Conservation (phyloP, 2,329 filamentous ascomycete species). For the Coniella vitis region DNA sequence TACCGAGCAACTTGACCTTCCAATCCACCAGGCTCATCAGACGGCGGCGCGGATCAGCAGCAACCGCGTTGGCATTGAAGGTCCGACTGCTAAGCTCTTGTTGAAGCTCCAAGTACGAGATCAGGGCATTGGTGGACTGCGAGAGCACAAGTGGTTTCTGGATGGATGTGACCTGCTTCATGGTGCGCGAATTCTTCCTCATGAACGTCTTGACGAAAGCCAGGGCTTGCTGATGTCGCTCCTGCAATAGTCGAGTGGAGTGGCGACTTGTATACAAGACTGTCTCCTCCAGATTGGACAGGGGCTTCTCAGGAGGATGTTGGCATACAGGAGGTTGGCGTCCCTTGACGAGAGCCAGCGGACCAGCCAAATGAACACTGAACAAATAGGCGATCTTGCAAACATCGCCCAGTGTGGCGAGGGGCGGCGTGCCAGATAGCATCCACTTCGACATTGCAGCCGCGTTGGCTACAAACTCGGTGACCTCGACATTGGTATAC, state of each 20-base stretch:
- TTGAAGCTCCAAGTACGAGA: conserved; percentile 9
- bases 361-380: conserved; percentile 32
- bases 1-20: conserved; percentile 6
- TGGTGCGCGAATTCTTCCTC: conserved; percentile 34
- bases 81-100: conserved; percentile 12
- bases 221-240: conserved; percentile 37
- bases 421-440: conserved; percentile 36
- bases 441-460: conserved; percentile 34
- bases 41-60: conserved; percentile 10
- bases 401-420: conserved; percentile 28
- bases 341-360: conserved; percentile 25
- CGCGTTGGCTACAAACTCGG: conserved; percentile 27
- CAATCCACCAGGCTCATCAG: conserved; percentile 12
- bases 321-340: conserved; percentile 30
- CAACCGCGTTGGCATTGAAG: conserved; percentile 13
- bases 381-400: conserved; percentile 29
- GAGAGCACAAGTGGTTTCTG: conserved; percentile 23
- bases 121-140: conserved; percentile 13
- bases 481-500: conserved; percentile 27
- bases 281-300: conserved; percentile 28
- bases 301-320: conserved; percentile 24
- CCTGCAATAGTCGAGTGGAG: conserved; percentile 27
- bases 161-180: conserved; percentile 17
- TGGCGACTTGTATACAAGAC: conserved; percentile 26
- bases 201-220: conserved; percentile 52